Evolutionary conservation across 257 asterid genomes (phyloP).

Genomic region (Solanum medicagineum): DNA sequence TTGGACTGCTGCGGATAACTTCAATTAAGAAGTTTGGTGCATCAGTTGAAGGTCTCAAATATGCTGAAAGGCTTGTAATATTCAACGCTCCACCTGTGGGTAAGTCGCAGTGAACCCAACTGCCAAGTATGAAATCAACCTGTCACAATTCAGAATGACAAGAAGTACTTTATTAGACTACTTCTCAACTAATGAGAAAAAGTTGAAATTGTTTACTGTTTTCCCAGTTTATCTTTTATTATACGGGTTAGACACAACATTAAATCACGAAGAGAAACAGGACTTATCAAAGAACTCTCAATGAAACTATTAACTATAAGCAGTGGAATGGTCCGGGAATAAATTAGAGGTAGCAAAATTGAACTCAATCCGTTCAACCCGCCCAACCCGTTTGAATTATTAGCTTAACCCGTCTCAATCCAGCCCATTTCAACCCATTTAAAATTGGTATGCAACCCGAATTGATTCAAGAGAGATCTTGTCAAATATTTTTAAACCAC

Average conservation of each 20-base stretch:
- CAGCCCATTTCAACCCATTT: too few relatives aligned
- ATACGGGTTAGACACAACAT: neutral
- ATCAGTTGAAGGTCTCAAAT: constrained; percentile 51
- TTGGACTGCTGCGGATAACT: constrained; percentile 54
- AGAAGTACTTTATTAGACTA: neutral
- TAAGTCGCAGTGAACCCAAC: constrained; percentile 74
- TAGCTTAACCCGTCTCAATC: too few relatives aligned
- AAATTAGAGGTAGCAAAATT: too few relatives aligned
- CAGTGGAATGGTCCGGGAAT: too few relatives aligned
- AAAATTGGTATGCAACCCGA: too few relatives aligned
- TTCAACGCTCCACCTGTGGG: constrained; percentile 71
- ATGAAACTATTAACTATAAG: neutral
- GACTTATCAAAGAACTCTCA: too few relatives aligned
- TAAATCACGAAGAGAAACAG: neutral
- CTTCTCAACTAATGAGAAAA: neutral
- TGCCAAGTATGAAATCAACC: constrained; percentile 72
- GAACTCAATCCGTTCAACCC: too few relatives aligned
- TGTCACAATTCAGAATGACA: constrained; percentile 16
- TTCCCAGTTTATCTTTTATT: neutral
- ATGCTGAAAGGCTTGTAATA: constrained; percentile 64
- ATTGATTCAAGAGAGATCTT: too few relatives aligned
- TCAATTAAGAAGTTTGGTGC: constrained; percentile 82
- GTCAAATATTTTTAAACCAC: too few relatives aligned
- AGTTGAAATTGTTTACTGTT: neutral
- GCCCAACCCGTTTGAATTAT: too few relatives aligned